phyloP scores from a whole-genome alignment of 2,329 filamentous ascomycete species.

The Venturia asperata region DNA sequence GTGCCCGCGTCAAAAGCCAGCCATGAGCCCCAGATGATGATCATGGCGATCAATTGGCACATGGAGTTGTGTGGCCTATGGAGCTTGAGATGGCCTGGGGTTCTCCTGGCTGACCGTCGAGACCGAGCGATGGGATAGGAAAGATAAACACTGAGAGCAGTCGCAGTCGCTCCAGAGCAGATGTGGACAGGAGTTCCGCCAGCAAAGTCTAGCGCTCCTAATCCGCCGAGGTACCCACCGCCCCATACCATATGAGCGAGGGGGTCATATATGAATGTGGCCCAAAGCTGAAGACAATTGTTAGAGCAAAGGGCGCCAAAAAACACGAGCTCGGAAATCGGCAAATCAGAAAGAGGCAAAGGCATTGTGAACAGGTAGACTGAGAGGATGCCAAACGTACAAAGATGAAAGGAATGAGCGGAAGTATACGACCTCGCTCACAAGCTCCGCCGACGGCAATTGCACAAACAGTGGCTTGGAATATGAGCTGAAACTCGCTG shows the following conservation, averaged over 20 bases:
- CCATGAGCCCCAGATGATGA: conserved; percentile 72
- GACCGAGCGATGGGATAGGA: conserved; percentile 82
- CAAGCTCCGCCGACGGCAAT: conserved; percentile 45
- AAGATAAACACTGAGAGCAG: conserved; percentile 42
- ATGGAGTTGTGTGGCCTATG: conserved; percentile 91
- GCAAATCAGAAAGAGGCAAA: no score
- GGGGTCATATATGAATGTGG: conserved; percentile 81
- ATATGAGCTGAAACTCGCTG: conserved; percentile 47
- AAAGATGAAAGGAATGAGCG: conserved; percentile 44
- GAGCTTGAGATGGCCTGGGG: conserved; percentile 69
- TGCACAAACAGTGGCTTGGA: conserved; percentile 45
- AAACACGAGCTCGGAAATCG: conserved; percentile 36
- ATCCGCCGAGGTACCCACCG: conserved; percentile 67
- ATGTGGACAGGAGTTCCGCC: conserved; percentile 90
- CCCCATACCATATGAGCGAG: conserved; percentile 98
- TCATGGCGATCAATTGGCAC: conserved; percentile 83
- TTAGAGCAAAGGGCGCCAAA: conserved; percentile 27
- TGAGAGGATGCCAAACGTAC: conserved; percentile 21
- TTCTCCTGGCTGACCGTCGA: conserved; percentile 79
- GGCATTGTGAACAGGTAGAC: not conserved
- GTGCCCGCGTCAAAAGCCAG: no score
- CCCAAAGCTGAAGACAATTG: conserved; percentile 57
- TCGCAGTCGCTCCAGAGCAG: conserved; percentile 68
- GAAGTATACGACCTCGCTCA: conserved; percentile 41
- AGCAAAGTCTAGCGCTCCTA: conserved; percentile 82